Base-by-base conservation (phyloP, 371 early-diverging fungal species). In the Saksenaea oblongispora region DNA sequence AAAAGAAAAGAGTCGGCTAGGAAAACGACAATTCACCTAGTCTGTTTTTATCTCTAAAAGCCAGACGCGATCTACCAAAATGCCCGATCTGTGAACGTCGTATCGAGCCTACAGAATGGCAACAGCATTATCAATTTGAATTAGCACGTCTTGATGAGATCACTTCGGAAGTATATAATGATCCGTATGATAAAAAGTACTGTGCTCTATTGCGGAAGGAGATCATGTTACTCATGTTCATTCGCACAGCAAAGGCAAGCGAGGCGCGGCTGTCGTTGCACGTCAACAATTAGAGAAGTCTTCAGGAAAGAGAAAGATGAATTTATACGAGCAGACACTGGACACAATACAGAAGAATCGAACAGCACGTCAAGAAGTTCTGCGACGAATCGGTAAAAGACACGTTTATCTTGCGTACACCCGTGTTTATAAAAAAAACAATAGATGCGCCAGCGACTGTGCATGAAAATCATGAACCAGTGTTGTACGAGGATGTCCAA, bases 241-340 rank as follows among this genome's bases (percentile, higher is more conserved):
- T 44, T 51, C 3, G 54, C 58, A 66, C 31, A 75, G 77, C 10
- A 73, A 82, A 66, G 85, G 84, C 5, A 87, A 84, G 36, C 73
- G 87, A 31, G 84, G 85, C 7, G 87, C 87, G 1, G 87, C 87
- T 1, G 76, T 87, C 10, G 71, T 72, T 11, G 87, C 87, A 0
- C 68, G 78, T 31, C 79, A 77, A 59, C 84, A 84, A 53, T 28
- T 82, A 42, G 79, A 74, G 67, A 65, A 63, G 56, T 55, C 65
- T 15, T 71, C 69, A 24, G 73, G 73, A n/a, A 75, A 73, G 42
- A 79, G 77, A 24, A 80, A 78, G 59, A 59, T 59, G 24, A 79
- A 85, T 11, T 64, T 72, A 1, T 66, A 77, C 18, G 83, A 85
- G 59, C 76, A 81, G 36, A 70, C 76, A 11, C 66, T 83, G 34